Evolutionary conservation across 495 filamentous ascomycete species (phyloP).

Genomic region (Hypoxylon trugodes): DNA sequence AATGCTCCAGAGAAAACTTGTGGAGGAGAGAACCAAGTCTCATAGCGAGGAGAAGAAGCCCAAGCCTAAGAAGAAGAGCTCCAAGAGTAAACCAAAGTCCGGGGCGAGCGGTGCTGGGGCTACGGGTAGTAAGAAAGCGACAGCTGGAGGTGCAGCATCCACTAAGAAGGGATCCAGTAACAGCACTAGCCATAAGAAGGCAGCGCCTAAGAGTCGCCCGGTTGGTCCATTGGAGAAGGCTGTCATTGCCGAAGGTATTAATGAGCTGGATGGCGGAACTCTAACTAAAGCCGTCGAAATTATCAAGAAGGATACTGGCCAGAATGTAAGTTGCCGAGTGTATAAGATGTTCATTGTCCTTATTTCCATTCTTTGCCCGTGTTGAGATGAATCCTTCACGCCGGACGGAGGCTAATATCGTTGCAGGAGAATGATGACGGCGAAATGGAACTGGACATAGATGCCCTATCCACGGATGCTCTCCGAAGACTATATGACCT

Average conservation of each 20-base stretch:
- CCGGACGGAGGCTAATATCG: slow-evolving; percentile 23
- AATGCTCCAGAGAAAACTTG: slow-evolving; percentile 57
- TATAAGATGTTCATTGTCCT: neutral
- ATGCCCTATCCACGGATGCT: slow-evolving; percentile 77
- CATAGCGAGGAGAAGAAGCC: slow-evolving; percentile 49
- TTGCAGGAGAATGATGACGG: slow-evolving; percentile 74
- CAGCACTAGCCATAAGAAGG: slow-evolving; percentile 55
- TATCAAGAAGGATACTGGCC: slow-evolving; percentile 85
- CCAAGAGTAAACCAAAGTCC: slow-evolving; percentile 47
- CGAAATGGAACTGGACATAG: slow-evolving; percentile 91
- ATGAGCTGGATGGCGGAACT: slow-evolving; percentile 73
- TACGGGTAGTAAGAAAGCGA: slow-evolving; percentile 43
- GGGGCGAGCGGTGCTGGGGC: slow-evolving; percentile 22
- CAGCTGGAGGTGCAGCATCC: slow-evolving; percentile 45
- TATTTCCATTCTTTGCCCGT: no score
- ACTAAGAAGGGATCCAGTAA: slow-evolving; percentile 55
- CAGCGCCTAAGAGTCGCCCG: slow-evolving; percentile 62
- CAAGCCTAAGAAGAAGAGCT: slow-evolving; percentile 49
- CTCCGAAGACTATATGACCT: slow-evolving; percentile 79
- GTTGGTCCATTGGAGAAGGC: slow-evolving; percentile 82
- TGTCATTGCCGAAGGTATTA: slow-evolving; percentile 82
- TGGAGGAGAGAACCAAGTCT: slow-evolving; percentile 58
- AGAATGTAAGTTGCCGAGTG: slow-evolving; percentile 61
- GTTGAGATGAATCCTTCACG: no score
- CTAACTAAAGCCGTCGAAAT: slow-evolving; percentile 85